Evolutionary conservation across 2,329 filamentous ascomycete species (phyloP), one percentile per base, ranked within the genome.

Genomic region (Ramularia collo-cygni): DNA sequence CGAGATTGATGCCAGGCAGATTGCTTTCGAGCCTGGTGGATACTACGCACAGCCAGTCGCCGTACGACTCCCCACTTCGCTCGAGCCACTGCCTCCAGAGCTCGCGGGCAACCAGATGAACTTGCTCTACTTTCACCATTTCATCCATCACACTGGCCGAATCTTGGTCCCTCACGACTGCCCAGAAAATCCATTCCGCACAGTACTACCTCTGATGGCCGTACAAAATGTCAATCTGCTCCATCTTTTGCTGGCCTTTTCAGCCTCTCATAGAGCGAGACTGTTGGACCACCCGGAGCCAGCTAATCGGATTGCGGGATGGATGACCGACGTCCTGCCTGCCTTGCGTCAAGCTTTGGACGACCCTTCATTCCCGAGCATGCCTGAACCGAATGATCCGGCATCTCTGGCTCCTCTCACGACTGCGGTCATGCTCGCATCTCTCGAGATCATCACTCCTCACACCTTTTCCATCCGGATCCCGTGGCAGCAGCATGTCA

Each of bases 401-500:
- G 78, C 87, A 8, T 81, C 83, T 1, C 80, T 87, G 50, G 76
- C 77, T 12, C 85, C 83, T 39, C 70, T 93, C 2, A 85, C 85
- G 1, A 86, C 85, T 0, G 83, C 85, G 6, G 88, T 93, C 47
- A 88, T 92, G 83, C 74, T 93, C 32, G 77, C 85, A 1, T 89
- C 85, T 1, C 69, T 92, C 14, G 85, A 92, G 56, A 90, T 92
- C 41, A 81, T 92, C 35, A 87, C 83, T 0, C 86, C 86, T 0
- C 82, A 81, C 41, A 83, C 83, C 0, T 90, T 92, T 56, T 85
- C 83, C 38, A 80, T 85, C n/a, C 72, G 77, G 1, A 83, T 90
- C 38, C 75, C 83, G 1, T 93, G 86, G 86, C 84, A 88, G 57
- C 76, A 75, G 37, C 85, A 93, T 60, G 72, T 93, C 1, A 77